Evolutionary conservation across 352 stramenopile species (phyloP).

Genomic region (Phytophthora capsici): DNA sequence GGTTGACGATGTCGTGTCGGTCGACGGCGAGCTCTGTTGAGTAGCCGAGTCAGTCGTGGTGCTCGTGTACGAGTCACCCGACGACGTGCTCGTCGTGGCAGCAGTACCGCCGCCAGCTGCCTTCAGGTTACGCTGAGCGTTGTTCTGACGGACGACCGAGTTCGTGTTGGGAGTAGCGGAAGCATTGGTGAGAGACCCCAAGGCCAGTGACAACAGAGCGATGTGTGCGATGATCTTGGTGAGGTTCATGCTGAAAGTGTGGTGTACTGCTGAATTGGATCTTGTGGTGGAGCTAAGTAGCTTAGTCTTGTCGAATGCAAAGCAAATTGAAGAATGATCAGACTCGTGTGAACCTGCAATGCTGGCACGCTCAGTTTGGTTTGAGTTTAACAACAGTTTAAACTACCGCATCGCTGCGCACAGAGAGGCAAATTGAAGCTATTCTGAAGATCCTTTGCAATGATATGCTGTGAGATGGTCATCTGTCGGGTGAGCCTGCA

Average conservation of each 20-base stretch:
- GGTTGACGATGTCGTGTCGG: conserved; percentile 18
- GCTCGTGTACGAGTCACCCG: conserved; percentile 26
- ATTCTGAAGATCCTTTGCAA: conserved; percentile 28
- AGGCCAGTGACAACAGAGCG: conserved; percentile 27
- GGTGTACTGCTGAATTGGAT: conserved; percentile 15
- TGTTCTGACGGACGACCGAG: conserved; percentile 11
- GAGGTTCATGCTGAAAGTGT: conserved; percentile 35
- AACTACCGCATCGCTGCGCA: too few species aligned
- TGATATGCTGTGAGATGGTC: conserved; percentile 23
- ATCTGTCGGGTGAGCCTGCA: conserved; percentile 3
- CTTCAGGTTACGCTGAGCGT: conserved; percentile 25
- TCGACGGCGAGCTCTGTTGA: conserved; percentile 15
- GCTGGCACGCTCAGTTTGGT: neutral
- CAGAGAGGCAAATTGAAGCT: conserved; percentile 12
- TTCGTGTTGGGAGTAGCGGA: conserved; percentile 11
- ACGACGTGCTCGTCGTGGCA: conserved; percentile 21
- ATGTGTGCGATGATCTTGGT: conserved; percentile 36
- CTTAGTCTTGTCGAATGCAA: conserved; percentile 17
- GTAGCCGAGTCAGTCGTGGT: conserved; percentile 2
- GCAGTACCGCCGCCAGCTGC: conserved; percentile 17
- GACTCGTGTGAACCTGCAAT: neutral
- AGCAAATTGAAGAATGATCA: conserved; percentile 36
- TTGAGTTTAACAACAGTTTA: too few species aligned
- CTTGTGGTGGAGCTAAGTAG: too few species aligned
- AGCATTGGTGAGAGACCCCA: conserved; percentile 24